These are phyloP conservation scores for Calonectria pteridis DNA, from an alignment of 2,329 filamentous ascomycete genomes.

Conservation along the genomic window DNA sequence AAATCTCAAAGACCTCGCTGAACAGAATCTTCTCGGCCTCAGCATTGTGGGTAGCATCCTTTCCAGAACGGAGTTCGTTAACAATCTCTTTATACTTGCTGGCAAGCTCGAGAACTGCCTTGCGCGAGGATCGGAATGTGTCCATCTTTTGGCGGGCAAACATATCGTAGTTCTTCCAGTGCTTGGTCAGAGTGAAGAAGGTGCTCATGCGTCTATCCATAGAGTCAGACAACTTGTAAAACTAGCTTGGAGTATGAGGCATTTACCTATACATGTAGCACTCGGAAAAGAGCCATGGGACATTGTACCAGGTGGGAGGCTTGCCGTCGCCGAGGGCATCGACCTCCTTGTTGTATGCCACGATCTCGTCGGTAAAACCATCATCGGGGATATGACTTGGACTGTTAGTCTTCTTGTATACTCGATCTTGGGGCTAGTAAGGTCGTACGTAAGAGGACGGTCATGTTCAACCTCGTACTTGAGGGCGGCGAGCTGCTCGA, in stretches of 20 bases:
- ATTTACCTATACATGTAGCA: slow-evolving; percentile 89
- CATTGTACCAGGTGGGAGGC: slow-evolving; percentile 81
- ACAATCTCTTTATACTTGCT: slow-evolving; percentile 82
- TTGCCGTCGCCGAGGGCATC: slow-evolving; percentile 70
- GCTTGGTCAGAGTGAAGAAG: slow-evolving; percentile 78
- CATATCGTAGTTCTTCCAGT: slow-evolving; percentile 93
- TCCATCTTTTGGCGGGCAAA: slow-evolving; percentile 91
- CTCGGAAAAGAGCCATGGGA: slow-evolving; percentile 91
- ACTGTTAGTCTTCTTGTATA: slow-evolving; percentile 17
- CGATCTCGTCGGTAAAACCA: slow-evolving; percentile 82
- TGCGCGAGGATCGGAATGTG: slow-evolving; percentile 91
- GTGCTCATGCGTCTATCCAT: slow-evolving; percentile 78
- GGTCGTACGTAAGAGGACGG: slow-evolving; percentile 76
- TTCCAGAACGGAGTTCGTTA: slow-evolving; percentile 69
- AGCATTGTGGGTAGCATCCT: slow-evolving; percentile 66
- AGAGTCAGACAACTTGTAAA: not conserved
- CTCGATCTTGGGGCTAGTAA: not conserved
- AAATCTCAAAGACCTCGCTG: slow-evolving; percentile 94
- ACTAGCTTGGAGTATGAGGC: not conserved
- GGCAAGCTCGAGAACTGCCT: slow-evolving; percentile 86
- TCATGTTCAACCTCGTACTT: slow-evolving; percentile 98
- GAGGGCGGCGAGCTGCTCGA: slow-evolving; percentile 81
- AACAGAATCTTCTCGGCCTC: slow-evolving; percentile 85
- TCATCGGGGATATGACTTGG: slow-evolving; percentile 80
- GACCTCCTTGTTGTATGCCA: slow-evolving; percentile 88